Percentiles rank a stretch among this genome's conserved stretches.
Evolutionary conservation across 306 rosid genomes (phyloP).

Genomic region (Quercus parvula): DNA sequence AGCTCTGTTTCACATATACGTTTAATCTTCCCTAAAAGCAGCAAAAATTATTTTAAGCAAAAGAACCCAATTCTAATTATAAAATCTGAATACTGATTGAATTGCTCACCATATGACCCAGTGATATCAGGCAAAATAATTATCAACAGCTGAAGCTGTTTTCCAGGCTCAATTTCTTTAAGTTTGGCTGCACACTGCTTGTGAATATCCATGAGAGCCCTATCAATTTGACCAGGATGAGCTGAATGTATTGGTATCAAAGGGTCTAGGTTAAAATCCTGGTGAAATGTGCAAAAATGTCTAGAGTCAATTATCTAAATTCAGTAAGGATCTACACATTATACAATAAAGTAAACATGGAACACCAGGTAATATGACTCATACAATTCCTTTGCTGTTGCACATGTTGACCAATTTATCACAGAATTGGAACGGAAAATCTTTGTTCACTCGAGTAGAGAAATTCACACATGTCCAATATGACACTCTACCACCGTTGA

Average conservation of each 20-base stretch:
- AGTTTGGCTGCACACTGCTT: slow-evolving; percentile 3
- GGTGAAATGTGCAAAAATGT: not conserved
- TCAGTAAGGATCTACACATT: not conserved
- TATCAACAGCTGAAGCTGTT: slow-evolving; percentile 49
- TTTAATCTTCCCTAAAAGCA: slow-evolving; percentile 55
- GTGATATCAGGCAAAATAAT: slow-evolving; percentile 62
- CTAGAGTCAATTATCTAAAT: not conserved
- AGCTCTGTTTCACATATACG: slow-evolving; percentile 75
- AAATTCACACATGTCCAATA: slow-evolving; percentile 59
- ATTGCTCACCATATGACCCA: slow-evolving; percentile 62
- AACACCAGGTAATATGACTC: not conserved
- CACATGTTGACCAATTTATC: slow-evolving; percentile 43
- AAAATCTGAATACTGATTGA: not conserved
- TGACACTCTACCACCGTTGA: slow-evolving; percentile 49
- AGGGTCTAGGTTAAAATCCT: slow-evolving; percentile 42
- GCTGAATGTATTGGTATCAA: slow-evolving; percentile 23
- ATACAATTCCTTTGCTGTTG: slow-evolving; percentile 67
- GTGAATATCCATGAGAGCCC: slow-evolving; percentile 34
- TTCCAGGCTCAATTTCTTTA: not conserved
- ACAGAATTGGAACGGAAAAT: slow-evolving; percentile 29
- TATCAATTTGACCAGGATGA: slow-evolving; percentile 30
- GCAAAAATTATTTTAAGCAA: not conserved
- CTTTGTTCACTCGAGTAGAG: slow-evolving; percentile 14
- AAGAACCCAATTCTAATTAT: not conserved
- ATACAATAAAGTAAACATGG: not conserved